Percentiles rank a stretch among this genome's conserved stretches.
Evolutionary conservation across 768 basidiomycete species (phyloP).

Genomic region (Tulasnella sp.): DNA sequence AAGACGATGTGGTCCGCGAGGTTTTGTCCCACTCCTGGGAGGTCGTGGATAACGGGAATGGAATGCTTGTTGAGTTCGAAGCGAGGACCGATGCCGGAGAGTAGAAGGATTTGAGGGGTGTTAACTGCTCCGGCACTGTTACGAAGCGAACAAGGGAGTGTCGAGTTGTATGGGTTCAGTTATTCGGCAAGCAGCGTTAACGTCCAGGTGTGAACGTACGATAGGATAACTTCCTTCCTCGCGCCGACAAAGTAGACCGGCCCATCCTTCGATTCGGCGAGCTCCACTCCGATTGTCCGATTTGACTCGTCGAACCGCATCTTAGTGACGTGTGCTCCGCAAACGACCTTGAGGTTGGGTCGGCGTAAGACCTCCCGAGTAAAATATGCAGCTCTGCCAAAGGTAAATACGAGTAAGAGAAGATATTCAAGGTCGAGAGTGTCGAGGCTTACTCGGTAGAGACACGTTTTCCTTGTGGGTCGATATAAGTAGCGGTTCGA

Average conservation of each 20-base stretch:
- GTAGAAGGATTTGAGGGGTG: constrained; percentile 29
- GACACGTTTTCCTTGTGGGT: constrained; percentile 3
- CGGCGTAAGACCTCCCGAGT: constrained; percentile 15
- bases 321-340: constrained; percentile 12
- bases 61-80: constrained; percentile 39
- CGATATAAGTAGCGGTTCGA: constrained; percentile 13
- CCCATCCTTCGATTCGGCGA: constrained; percentile 3
- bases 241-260: constrained; percentile 10
- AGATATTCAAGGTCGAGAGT: not conserved
- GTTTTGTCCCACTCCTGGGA: constrained; percentile 64
- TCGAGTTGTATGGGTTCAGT: not conserved
- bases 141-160: not conserved
- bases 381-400: constrained; percentile 12
- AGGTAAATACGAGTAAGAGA: not conserved
- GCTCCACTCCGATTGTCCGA: constrained; percentile 16
- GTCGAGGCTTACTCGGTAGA: constrained; percentile 10
- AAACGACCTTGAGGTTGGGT: constrained; percentile 16
- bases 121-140: constrained; percentile 27
- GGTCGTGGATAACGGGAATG: constrained; percentile 48
- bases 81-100: constrained; percentile 56
- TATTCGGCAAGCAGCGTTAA: not conserved
- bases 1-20: constrained; percentile 55
- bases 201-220: constrained; percentile 4
- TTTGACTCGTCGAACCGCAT: constrained; percentile 12
- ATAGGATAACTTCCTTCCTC: constrained; percentile 15